Evolutionary conservation across 331 rosid species (phyloP).

Genomic region (Telfairia occidentalis): DNA sequence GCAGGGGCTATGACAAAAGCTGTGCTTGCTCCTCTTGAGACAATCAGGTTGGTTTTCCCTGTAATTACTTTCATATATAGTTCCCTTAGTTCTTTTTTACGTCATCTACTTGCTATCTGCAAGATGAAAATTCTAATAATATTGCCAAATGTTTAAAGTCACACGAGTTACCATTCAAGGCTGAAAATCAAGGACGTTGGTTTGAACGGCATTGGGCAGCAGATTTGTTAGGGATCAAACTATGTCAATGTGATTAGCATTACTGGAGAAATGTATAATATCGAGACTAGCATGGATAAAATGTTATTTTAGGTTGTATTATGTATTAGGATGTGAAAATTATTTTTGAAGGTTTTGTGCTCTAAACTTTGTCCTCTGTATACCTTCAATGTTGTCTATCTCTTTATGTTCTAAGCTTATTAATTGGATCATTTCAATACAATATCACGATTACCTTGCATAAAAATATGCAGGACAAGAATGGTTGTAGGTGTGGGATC

Average conservation of each 20-base stretch:
- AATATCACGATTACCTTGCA: neutral
- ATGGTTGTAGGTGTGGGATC: constrained; percentile 98
- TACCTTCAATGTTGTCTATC: neutral
- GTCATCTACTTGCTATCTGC: neutral
- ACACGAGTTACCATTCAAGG: neutral
- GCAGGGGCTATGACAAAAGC: constrained; percentile 99
- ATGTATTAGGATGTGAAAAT: neutral
- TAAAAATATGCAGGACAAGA: constrained; percentile 56
- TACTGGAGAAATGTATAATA: neutral
- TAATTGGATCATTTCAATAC: neutral
- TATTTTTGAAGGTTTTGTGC: neutral
- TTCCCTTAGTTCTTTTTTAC: neutral
- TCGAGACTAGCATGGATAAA: neutral
- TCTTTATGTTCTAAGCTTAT: neutral
- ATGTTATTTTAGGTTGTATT: neutral
- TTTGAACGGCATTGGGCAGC: neutral
- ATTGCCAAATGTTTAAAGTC: neutral
- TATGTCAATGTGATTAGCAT: neutral
- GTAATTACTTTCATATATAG: neutral
- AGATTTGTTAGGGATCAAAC: neutral
- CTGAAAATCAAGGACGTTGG: neutral
- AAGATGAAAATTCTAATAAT: neutral
- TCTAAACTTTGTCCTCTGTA: neutral
- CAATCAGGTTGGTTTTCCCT: constrained; percentile 55
- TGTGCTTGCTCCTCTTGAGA: constrained; percentile 92